These are phyloP conservation scores for Globisporangium rhizosaccharum DNA, from an alignment of 352 stramenopile genomes.

Conservation along the genomic window DNA sequence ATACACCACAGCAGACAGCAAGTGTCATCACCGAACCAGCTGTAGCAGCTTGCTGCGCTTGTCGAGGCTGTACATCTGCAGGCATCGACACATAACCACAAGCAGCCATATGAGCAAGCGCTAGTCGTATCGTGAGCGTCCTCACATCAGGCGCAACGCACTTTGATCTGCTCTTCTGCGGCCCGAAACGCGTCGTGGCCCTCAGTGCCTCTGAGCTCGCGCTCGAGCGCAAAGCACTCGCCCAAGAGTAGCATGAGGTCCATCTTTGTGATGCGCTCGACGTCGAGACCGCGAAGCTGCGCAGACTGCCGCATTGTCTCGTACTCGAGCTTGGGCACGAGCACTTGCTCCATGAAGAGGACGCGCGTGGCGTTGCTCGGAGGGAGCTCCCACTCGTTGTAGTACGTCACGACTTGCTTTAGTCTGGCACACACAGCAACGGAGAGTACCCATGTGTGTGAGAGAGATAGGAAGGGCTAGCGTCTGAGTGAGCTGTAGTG, in stretches of 20 bases:
- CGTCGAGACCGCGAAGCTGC: conserved; percentile 61
- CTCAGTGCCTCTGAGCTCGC: conserved; percentile 36
- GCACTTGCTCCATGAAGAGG: conserved; percentile 83
- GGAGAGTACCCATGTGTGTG: not conserved
- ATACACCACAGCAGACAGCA: not conserved
- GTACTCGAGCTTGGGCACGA: conserved; percentile 71
- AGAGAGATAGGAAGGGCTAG: not conserved
- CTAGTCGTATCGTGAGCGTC: not conserved
- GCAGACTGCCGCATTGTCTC: conserved; percentile 62
- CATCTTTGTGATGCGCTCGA: conserved; percentile 83
- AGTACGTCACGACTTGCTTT: conserved; percentile 79
- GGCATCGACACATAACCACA: not conserved
- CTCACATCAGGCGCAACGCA: conserved; percentile 1
- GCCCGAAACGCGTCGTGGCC: conserved; percentile 42
- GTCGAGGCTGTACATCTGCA: conserved; percentile 25
- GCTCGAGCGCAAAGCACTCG: conserved; percentile 84
- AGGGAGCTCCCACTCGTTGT: conserved; percentile 79
- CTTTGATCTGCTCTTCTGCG: conserved; percentile 37
- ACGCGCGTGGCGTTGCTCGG: conserved; percentile 71
- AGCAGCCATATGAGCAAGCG: not conserved
- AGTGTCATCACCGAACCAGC: conserved; percentile 9
- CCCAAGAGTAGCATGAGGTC: conserved; percentile 77
- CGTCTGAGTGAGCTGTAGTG: too few species aligned
- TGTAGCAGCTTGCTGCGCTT: conserved; percentile 27
- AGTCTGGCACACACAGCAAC: conserved; percentile 22